Conservation (phyloP, 495 filamentous ascomycete genomes). For the Penicillium taxi region DNA sequence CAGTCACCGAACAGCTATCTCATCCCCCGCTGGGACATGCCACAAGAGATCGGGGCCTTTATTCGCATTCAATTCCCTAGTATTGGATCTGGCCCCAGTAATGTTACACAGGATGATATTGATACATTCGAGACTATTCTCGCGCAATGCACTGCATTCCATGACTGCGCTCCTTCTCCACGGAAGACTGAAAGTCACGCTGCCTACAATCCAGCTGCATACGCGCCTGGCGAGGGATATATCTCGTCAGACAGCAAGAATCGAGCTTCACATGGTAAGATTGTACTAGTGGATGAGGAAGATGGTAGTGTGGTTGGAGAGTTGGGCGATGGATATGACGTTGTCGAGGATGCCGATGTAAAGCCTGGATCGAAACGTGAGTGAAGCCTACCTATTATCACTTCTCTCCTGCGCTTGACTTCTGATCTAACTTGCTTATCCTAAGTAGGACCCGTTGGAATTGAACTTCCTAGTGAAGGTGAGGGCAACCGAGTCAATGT, state of each 20-base stretch:
- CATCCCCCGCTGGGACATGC: slow-evolving; percentile 87
- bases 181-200: slow-evolving; percentile 36
- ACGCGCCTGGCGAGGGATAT: slow-evolving; percentile 72
- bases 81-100: slow-evolving; percentile 52
- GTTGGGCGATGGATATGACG: slow-evolving; percentile 69
- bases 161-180: slow-evolving; percentile 64
- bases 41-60: slow-evolving; percentile 78
- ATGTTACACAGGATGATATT: slow-evolving; percentile 78
- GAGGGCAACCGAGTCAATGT: slow-evolving; percentile 61
- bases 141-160: slow-evolving; percentile 89
- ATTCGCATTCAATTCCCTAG: slow-evolving; percentile 82
- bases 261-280: slow-evolving; percentile 55
- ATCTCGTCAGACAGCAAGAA: slow-evolving; percentile 28
- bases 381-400: slow-evolving; percentile 11
- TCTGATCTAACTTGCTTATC: slow-evolving; percentile 4
- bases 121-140: slow-evolving; percentile 96
- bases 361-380: slow-evolving; percentile 81
- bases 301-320: slow-evolving; percentile 93
- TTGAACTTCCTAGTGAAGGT: slow-evolving; percentile 70
- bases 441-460: slow-evolving; percentile 76
- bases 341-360: slow-evolving; percentile 66
- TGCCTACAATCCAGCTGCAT: slow-evolving; percentile 73
- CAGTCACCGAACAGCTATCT: slow-evolving; percentile 83
- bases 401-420: slow-evolving; percentile 8
- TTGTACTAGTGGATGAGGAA: slow-evolving; percentile 93